Percentiles rank a stretch among this genome's conserved stretches.
These are phyloP conservation scores for Trifolium pratense DNA, from an alignment of 306 rosid genomes.

Conservation along the genomic window DNA sequence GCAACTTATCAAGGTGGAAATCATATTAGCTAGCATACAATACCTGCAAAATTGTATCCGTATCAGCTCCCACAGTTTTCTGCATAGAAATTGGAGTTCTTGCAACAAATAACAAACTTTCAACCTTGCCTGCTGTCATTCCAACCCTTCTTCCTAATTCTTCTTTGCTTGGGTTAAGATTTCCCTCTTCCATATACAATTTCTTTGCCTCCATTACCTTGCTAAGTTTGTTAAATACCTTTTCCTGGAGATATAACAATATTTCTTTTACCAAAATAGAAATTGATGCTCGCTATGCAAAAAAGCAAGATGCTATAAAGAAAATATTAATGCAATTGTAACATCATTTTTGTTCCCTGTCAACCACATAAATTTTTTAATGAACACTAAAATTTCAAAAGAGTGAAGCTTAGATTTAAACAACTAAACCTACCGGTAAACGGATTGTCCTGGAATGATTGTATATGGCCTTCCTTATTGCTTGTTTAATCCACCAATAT, in stretches of 20 bases:
- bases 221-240: constrained; percentile 64
- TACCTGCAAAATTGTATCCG: constrained; percentile 89
- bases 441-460: constrained; percentile 85
- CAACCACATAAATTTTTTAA: background rate
- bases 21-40: constrained; percentile 28
- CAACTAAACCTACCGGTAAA: constrained; percentile 64
- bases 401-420: constrained; percentile 29
- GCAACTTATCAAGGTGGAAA: constrained; percentile 30
- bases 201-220: constrained; percentile 80
- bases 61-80: constrained; percentile 84
- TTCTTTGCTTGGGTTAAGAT: constrained; percentile 74
- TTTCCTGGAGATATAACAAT: constrained; percentile 66
- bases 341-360: constrained; percentile 19
- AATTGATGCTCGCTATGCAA: constrained; percentile 26
- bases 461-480: constrained; percentile 74
- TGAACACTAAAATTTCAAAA: constrained; percentile 27
- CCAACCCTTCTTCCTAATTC: constrained; percentile 76
- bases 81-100: constrained; percentile 88
- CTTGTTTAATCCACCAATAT: constrained; percentile 86
- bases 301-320: constrained; percentile 23
- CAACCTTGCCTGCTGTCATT: constrained; percentile 70
- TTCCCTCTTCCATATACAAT: constrained; percentile 70
- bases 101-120: constrained; percentile 57
- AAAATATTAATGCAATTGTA: constrained; percentile 3
- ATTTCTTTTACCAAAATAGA: constrained; percentile 26